A percentile compares a stretch with the other conserved stretches of the same genome.
Conservation (phyloP, 2,329 filamentous ascomycete genomes). For the Xylaria sp. region DNA sequence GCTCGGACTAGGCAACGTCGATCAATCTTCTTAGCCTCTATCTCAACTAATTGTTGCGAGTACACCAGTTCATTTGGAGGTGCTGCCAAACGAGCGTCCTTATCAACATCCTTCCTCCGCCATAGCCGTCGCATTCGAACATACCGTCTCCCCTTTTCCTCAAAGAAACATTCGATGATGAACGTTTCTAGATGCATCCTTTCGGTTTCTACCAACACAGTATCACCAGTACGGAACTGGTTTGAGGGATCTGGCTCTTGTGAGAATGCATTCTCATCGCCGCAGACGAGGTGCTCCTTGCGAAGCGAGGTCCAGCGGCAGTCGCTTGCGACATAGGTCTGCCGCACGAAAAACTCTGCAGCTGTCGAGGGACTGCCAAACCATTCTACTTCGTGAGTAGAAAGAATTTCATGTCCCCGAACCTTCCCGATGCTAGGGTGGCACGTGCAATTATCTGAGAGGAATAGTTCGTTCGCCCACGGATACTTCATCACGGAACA, state of each 20-base stretch:
- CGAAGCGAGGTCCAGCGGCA: conserved; percentile 70
- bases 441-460: conserved; percentile 82
- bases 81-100: conserved; percentile 41
- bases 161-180: conserved; percentile 60
- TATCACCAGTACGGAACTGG: conserved; percentile 64
- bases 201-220: conserved; percentile 60
- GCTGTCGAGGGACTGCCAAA: conserved; percentile 59
- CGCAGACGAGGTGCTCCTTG: conserved; percentile 65
- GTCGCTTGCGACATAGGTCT: conserved; percentile 71
- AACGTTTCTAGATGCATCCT: conserved; percentile 65
- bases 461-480: conserved; percentile 76
- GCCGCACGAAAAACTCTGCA: conserved; percentile 73
- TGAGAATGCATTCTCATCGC: conserved; percentile 45
- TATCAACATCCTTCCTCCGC: conserved; percentile 58
- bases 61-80: conserved; percentile 63
- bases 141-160: conserved; percentile 41
- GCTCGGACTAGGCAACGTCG: conserved; percentile 69
- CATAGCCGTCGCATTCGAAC: conserved; percentile 63
- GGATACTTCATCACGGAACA: conserved; percentile 75
- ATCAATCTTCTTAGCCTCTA: conserved; percentile 56
- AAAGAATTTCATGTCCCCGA: conserved; percentile 64
- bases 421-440: conserved; percentile 54
- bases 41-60: conserved; percentile 44
- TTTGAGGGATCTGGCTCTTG: conserved; percentile 18
- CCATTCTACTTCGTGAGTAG: conserved; percentile 68